These are phyloP conservation scores for Metarhizium sp. DNA, from an alignment of 2,329 filamentous ascomycete genomes.

Conservation along the genomic window DNA sequence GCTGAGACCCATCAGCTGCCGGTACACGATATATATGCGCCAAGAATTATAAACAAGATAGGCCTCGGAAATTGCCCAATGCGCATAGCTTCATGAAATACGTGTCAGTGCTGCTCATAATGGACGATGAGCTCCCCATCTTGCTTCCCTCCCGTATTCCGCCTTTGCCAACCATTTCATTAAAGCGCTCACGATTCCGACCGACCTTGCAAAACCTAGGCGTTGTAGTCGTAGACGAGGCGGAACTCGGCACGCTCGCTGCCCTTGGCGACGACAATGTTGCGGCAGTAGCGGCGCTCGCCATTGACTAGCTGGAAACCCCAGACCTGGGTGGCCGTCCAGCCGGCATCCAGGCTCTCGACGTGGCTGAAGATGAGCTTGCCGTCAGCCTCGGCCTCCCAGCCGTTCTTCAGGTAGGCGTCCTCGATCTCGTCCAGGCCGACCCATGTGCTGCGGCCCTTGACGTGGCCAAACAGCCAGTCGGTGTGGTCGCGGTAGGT, in stretches of 20 bases:
- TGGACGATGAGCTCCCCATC: not conserved
- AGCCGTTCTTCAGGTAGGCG: constrained; percentile 47
- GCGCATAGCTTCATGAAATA: not conserved
- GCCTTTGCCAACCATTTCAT: too few species aligned
- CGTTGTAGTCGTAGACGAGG: constrained; percentile 46
- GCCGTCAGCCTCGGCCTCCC: constrained; percentile 50
- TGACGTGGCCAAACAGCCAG: constrained; percentile 68
- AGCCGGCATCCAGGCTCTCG: constrained; percentile 40
- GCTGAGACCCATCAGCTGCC: not conserved
- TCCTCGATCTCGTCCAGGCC: constrained; percentile 39
- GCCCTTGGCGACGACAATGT: constrained; percentile 44
- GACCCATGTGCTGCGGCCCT: constrained; percentile 48
- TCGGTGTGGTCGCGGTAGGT: constrained; percentile 57
- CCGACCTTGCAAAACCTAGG: constrained; percentile 7
- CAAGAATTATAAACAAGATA: too few species aligned
- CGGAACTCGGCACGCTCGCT: constrained; percentile 37
- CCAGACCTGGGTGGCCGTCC: constrained; percentile 51
- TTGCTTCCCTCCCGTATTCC: not conserved
- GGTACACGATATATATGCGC: not conserved
- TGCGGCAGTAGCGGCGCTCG: constrained; percentile 41
- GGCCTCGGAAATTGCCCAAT: not conserved
- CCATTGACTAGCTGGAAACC: constrained; percentile 47
- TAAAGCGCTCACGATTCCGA: too few species aligned
- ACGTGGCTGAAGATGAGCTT: constrained; percentile 57
- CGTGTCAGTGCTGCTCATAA: not conserved